These are phyloP conservation scores for Penicillium hordei DNA, from an alignment of 2,329 filamentous ascomycete genomes.

Conservation along the genomic window DNA sequence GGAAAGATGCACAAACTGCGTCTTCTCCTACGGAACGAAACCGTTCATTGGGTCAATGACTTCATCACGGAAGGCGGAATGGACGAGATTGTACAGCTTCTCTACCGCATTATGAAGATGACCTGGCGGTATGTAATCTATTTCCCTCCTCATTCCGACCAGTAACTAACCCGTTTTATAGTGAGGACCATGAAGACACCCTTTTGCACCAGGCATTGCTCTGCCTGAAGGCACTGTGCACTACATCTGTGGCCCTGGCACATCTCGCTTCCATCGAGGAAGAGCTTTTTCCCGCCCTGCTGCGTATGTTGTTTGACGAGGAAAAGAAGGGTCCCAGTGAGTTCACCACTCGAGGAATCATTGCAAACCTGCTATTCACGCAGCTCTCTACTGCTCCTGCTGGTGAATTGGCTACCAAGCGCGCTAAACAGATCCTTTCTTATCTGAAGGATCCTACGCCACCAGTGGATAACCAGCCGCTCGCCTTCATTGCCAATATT, in stretches of 20 bases:
- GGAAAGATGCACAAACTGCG: constrained; percentile 92
- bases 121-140: constrained; percentile 76
- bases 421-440: constrained; percentile 70
- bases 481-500: constrained; percentile 89
- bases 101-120: constrained; percentile 90
- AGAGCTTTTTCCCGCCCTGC: constrained; percentile 78
- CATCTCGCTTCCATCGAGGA: constrained; percentile 77
- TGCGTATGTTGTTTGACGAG: constrained; percentile 92
- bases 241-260: constrained; percentile 79
- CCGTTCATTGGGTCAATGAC: constrained; percentile 88
- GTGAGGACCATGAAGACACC: constrained; percentile 93
- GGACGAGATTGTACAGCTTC: constrained; percentile 80
- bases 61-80: constrained; percentile 90
- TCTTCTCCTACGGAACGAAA: constrained; percentile 87
- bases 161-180: constrained; percentile 41
- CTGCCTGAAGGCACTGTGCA: constrained; percentile 91
- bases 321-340: constrained; percentile 97
- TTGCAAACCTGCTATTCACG: constrained; percentile 84
- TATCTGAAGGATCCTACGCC: constrained; percentile 80
- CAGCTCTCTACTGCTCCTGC: constrained; percentile 71
- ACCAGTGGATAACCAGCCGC: constrained; percentile 70
- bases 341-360: constrained; percentile 87
- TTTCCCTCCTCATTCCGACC: background rate
- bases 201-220: constrained; percentile 88
- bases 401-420: constrained; percentile 59